A percentile compares a stretch with the other conserved stretches of the same genome.
Conservation (phyloP, 257 asterid genomes). For the Rubia yunnanensis region DNA sequence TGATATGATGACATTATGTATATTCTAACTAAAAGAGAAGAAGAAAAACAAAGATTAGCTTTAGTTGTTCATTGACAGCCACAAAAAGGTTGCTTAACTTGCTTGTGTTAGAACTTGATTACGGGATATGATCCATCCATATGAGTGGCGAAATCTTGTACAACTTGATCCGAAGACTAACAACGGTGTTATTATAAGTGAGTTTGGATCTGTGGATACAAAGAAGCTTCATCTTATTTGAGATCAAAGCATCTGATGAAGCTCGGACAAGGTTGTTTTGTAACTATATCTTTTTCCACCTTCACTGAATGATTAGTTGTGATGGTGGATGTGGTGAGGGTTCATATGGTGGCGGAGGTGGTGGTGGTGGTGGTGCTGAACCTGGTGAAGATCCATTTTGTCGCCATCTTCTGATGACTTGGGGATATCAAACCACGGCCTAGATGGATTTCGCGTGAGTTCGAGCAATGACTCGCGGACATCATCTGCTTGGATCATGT, state of each 20-base stretch:
- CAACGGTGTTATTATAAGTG: neutral
- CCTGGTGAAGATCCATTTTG: slow-evolving; percentile 18
- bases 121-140: neutral
- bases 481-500: slow-evolving; percentile 61
- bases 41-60: neutral
- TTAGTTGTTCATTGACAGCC: neutral
- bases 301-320: neutral
- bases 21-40: no score
- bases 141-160: neutral
- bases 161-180: neutral
- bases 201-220: no score
- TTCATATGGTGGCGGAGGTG: slow-evolving; percentile 12
- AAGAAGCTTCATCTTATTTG: neutral
- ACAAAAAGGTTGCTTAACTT: no score
- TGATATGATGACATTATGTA: neutral
- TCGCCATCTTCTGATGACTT: slow-evolving; percentile 21
- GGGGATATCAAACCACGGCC: slow-evolving; percentile 30
- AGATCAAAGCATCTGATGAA: neutral
- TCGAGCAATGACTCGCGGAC: slow-evolving; percentile 73
- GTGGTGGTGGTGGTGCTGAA: slow-evolving; percentile 20
- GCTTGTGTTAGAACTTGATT: no score
- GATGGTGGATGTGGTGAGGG: slow-evolving; percentile 14
- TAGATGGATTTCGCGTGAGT: slow-evolving; percentile 55
- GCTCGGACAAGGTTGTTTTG: neutral
- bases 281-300: neutral